Evolutionary conservation across 306 rosid genomes (phyloP).

Genomic region (Glycyrrhiza uralensis): DNA sequence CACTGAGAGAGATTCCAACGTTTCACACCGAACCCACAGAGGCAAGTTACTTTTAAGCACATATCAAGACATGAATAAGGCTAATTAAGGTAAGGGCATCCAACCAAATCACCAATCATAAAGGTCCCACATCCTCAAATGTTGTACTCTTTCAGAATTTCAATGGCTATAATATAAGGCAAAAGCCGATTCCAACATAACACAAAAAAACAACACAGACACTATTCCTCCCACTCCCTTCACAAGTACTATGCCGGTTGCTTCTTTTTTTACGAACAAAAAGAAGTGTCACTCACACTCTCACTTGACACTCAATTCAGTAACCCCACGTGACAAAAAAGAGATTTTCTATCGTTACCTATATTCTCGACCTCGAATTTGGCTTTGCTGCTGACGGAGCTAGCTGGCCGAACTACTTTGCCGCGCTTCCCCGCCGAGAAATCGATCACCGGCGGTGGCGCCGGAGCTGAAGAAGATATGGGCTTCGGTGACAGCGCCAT

Average conservation of each 20-base stretch:
- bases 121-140: slow-evolving; percentile 63
- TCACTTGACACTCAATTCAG: background rate
- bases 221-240: background rate
- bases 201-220: no score
- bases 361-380: slow-evolving; percentile 63
- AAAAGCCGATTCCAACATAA: no score
- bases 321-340: background rate
- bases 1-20: slow-evolving; percentile 44
- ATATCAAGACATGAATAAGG: slow-evolving; percentile 35
- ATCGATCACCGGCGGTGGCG: slow-evolving; percentile 78
- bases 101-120: slow-evolving; percentile 46
- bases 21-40: slow-evolving; percentile 41
- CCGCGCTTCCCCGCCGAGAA: slow-evolving; percentile 78
- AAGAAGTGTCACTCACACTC: background rate
- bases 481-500: slow-evolving; percentile 81
- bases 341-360: slow-evolving; percentile 44
- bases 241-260: background rate
- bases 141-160: slow-evolving; percentile 29
- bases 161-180: background rate
- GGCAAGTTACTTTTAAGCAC: slow-evolving; percentile 55
- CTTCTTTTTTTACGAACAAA: no score
- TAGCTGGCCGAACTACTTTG: slow-evolving; percentile 64
- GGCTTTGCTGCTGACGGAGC: slow-evolving; percentile 73
- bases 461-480: slow-evolving; percentile 77
- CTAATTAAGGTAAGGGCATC: slow-evolving; percentile 39